phyloP scores from a whole-genome alignment of 2,329 filamentous ascomycete species.

The Ophiostoma sp. region DNA sequence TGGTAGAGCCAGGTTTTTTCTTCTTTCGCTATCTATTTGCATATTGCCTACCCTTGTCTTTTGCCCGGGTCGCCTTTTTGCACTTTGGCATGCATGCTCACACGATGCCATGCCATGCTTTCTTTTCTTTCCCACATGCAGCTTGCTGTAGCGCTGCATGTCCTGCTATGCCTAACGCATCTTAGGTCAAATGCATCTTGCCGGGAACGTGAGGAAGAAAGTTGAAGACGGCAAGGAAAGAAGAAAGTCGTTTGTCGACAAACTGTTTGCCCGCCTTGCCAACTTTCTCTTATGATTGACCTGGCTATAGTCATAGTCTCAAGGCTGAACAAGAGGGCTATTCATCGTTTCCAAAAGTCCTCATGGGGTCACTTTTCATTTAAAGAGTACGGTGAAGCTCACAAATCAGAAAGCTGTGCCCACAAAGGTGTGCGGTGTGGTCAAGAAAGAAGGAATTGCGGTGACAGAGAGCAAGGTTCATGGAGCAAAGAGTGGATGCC shows the following conservation, averaged over 20 bases:
- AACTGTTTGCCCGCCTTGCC: neutral
- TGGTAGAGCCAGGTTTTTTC: neutral
- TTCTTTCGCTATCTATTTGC: neutral
- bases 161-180: neutral
- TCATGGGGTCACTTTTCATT: conserved; percentile 6
- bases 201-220: neutral
- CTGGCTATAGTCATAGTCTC: conserved; percentile 3
- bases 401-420: neutral
- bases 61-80: neutral
- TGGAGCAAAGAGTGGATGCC: too few relatives aligned
- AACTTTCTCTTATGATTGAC: neutral
- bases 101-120: neutral
- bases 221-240: neutral
- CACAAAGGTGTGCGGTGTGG: neutral
- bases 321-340: neutral
- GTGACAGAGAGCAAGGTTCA: neutral
- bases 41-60: neutral
- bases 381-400: too few relatives aligned
- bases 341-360: neutral
- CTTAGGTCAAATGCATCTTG: conserved; percentile 2
- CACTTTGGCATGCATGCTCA: neutral
- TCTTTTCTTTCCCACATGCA: neutral
- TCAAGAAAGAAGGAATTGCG: neutral
- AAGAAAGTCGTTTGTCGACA: neutral
- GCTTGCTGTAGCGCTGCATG: conserved; percentile 7